Conservation (phyloP, 179 eudicot genomes). For the Beta macrorhiza region DNA sequence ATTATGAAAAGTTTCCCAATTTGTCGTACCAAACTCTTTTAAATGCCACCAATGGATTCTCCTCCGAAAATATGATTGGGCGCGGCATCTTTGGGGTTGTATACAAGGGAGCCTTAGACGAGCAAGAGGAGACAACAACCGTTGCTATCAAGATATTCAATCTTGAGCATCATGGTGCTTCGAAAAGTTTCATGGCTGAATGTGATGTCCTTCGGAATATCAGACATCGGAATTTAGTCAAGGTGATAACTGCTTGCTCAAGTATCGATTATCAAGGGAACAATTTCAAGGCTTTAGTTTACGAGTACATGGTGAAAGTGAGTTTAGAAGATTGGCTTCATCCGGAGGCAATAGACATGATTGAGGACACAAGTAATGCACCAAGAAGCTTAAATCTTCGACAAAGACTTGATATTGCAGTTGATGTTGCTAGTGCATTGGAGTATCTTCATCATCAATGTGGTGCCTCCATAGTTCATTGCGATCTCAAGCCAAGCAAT, state of each 20-base stretch:
- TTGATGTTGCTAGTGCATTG: background rate
- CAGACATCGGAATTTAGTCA: background rate
- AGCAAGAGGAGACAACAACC: background rate
- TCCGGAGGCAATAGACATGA: background rate
- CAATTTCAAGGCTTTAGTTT: conserved; percentile 30
- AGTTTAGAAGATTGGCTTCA: conserved; percentile 35
- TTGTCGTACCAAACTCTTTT: conserved; percentile 26
- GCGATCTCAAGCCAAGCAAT: conserved; percentile 4
- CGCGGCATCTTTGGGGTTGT: conserved; percentile 25
- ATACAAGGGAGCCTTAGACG: conserved; percentile 20
- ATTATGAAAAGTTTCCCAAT: background rate
- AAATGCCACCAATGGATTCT: conserved; percentile 31
- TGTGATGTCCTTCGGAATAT: background rate
- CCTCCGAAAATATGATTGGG: conserved; percentile 18
- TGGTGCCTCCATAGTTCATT: background rate
- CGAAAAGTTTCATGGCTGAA: background rate
- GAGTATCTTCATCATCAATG: background rate
- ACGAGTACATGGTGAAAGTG: conserved; percentile 28
- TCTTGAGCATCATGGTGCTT: background rate
- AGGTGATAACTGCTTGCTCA: background rate
- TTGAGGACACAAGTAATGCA: background rate
- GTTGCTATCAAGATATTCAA: background rate
- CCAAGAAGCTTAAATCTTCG: background rate
- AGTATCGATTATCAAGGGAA: conserved; percentile 8
- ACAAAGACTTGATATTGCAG: background rate